Evolutionary conservation across 352 stramenopile species (phyloP), one percentile per base, ranked within the genome.

Genomic region (Phytophthora hibernalis): DNA sequence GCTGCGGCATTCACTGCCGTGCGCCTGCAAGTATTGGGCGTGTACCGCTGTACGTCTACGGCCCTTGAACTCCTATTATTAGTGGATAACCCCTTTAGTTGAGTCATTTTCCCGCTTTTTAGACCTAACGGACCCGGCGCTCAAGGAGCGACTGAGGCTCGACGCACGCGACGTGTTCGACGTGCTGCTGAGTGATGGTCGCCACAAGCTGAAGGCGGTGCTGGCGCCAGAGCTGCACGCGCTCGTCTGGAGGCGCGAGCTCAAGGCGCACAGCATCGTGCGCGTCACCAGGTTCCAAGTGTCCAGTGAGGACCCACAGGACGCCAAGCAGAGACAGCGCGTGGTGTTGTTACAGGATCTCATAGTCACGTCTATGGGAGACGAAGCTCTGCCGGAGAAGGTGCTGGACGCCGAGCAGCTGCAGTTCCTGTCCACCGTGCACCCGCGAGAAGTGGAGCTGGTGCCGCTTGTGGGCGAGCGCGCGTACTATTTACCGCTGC

Each of bases 181-280:
- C 54, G 35, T 90, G 38, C 48, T 93, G 13, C 30, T 93, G 51
- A 93, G 80, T 57, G 85, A 93, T 43, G 85, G 81, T 0, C 54
- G 47, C 13, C 54, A 76, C 47, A 89, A 88, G 53, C 72, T 80
- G 33, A 90, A 89, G 66, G 77, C 71, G 20, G 12, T 90, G 12
- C 50, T 91, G 40, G 61, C 65, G 2, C 72, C 79, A 4, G 43
- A 54, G 20, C 58, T 80, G 20, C 74, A 89, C 54, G 12, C 63
- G 16, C 54, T 87, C 5, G 61, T 91, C 12, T 89, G 81, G 72
- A 74, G 44, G 20, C 50, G 77, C 0, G 58, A 73, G 3, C 50
- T 86, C 9, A 43, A 53, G 20, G 43, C 63, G 10, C 56, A 70
- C 11, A 72, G 79, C 21, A 48, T 89, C 28, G 49, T 92, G 18